These are phyloP conservation scores for Scutellaria minor DNA, from an alignment of 257 asterid species.

Conservation along the genomic window DNA sequence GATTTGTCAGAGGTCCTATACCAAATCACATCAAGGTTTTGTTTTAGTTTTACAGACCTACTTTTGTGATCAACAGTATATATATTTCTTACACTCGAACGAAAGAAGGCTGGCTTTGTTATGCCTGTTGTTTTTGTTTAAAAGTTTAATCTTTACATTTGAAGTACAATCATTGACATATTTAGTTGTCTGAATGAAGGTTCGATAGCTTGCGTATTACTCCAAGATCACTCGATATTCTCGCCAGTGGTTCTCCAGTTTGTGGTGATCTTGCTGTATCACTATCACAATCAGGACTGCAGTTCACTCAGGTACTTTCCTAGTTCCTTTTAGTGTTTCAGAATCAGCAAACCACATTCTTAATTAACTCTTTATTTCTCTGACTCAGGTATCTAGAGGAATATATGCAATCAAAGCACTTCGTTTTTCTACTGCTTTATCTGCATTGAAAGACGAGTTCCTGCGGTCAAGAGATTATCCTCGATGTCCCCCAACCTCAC, in stretches of 20 bases:
- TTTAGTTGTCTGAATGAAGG: slow-evolving; percentile 57
- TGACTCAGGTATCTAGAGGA: slow-evolving; percentile 84
- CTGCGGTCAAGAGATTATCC: slow-evolving; percentile 99
- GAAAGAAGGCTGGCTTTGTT: slow-evolving; percentile 19
- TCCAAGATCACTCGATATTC: slow-evolving; percentile 99
- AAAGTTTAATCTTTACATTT: slow-evolving; percentile 29
- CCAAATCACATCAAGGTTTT: slow-evolving; percentile 97
- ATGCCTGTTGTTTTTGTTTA: slow-evolving; percentile 26
- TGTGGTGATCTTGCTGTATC: slow-evolving; percentile 99
- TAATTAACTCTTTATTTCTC: slow-evolving; percentile 36
- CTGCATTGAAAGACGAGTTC: slow-evolving; percentile 93
- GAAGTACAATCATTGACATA: slow-evolving; percentile 42
- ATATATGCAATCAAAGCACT: slow-evolving; percentile 91
- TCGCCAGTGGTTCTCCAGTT: slow-evolving; percentile 94
- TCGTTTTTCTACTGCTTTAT: slow-evolving; percentile 96
- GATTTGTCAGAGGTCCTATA: slow-evolving; percentile 95
- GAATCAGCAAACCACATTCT: slow-evolving; percentile 23
- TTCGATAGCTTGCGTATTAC: slow-evolving; percentile 96
- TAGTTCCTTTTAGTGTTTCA: slow-evolving; percentile 24
- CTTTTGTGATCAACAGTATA: slow-evolving; percentile 24
- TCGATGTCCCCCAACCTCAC: slow-evolving; percentile 96
- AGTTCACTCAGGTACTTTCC: slow-evolving; percentile 82
- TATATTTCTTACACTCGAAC: slow-evolving; percentile 27
- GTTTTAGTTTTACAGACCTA: slow-evolving; percentile 26
- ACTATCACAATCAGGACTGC: slow-evolving; percentile 96